phyloP scores from a whole-genome alignment of 768 basidiomycete species.

The Naematelia aurantialba region DNA sequence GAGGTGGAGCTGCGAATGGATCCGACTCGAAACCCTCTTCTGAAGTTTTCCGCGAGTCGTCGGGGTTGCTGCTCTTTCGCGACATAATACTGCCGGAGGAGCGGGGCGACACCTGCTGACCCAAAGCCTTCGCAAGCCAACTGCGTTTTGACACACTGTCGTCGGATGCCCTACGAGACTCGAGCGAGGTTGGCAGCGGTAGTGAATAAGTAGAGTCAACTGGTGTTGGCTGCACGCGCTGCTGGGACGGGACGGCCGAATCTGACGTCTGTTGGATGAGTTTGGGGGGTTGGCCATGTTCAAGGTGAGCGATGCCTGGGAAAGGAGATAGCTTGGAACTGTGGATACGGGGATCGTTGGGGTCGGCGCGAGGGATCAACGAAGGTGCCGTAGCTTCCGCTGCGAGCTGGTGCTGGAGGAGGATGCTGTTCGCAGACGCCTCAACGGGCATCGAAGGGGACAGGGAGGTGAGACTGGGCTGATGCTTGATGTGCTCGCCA shows the following conservation, averaged over 20 bases:
- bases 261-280: conserved; percentile 45
- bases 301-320: conserved; percentile 75
- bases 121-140: conserved; percentile 51
- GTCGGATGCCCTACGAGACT: conserved; percentile 25
- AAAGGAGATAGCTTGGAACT: conserved; percentile 82
- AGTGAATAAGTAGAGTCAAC: conserved; percentile 31
- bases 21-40: conserved; percentile 58
- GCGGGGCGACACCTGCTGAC: conserved; percentile 22
- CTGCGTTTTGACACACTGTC: conserved; percentile 38
- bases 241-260: conserved; percentile 37
- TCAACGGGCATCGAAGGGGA: conserved; percentile 19
- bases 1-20: conserved; percentile 62
- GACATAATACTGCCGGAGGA: conserved; percentile 28
- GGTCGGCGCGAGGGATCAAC: conserved; percentile 63
- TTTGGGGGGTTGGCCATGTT: conserved; percentile 25
- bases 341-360: conserved; percentile 68
- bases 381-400: conserved; percentile 63
- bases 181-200: conserved; percentile 18
- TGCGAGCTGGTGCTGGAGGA: conserved; percentile 56
- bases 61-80: conserved; percentile 27
- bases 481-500: conserved; percentile 55
- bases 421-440: conserved; percentile 21
- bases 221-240: conserved; percentile 15
- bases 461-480: conserved; percentile 33
- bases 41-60: neutral